These are phyloP conservation scores for Nymphaea colorata DNA, from an alignment of 164 flowering plant genomes.

Conservation along the genomic window DNA sequence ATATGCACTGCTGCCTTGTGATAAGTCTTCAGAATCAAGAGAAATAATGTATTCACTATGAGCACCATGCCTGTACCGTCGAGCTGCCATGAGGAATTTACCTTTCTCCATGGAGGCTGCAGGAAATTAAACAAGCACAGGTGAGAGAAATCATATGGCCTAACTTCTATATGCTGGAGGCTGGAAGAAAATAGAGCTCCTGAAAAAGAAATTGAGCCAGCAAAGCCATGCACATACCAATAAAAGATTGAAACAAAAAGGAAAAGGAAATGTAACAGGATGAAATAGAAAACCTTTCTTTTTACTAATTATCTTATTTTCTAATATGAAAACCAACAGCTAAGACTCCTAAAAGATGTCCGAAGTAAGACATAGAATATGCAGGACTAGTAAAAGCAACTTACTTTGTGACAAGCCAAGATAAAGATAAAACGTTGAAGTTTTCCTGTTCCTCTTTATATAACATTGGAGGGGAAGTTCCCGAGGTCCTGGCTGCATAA, in stretches of 20 bases:
- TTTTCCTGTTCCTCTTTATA: conserved; percentile 61
- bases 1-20: conserved; percentile 92
- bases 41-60: conserved; percentile 82
- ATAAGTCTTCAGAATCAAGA: conserved; percentile 74
- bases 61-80: conserved; percentile 63
- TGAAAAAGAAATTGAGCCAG: no score
- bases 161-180: no score
- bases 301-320: no score
- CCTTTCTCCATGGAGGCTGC: conserved; percentile 75
- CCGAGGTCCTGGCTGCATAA: conserved; percentile 68
- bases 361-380: no score
- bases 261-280: no score
- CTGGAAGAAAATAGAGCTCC: no score
- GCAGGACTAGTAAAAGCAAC: conserved; percentile 7
- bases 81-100: conserved; percentile 92
- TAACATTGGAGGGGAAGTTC: conserved; percentile 48
- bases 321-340: no score
- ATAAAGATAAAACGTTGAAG: conserved; percentile 48
- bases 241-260: no score
- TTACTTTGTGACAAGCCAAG: conserved; percentile 51
- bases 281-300: no score
- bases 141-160: no score
- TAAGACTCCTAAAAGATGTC: no score
- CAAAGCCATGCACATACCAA: no score
- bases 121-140: conserved; percentile 1